A percentile compares a stretch with the other conserved stretches of the same genome.
These are phyloP conservation scores for Globomyces pollinis-pini DNA, from an alignment of 192 early-diverging fungal species.

Conservation along the genomic window DNA sequence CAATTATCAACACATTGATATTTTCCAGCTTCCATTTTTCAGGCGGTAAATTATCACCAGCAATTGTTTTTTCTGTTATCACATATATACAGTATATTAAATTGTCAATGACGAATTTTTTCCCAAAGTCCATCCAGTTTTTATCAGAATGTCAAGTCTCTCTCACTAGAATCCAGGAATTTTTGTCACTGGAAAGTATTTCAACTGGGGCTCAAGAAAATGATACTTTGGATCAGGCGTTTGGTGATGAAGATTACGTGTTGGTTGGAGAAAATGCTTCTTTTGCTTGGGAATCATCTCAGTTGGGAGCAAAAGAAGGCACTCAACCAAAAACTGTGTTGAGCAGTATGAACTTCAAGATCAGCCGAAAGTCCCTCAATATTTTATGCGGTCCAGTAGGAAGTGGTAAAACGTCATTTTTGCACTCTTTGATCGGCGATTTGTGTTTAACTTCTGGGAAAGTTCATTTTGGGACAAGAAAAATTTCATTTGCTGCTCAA, in stretches of 20 bases:
- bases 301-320: not conserved
- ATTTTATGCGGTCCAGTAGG: conserved; percentile 30
- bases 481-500: conserved; percentile 25
- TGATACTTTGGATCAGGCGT: not conserved
- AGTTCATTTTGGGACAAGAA: not conserved
- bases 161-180: conserved; percentile 18
- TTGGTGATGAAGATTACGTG: not conserved
- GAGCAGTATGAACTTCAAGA: conserved; percentile 11
- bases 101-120: conserved; percentile 20
- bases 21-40: conserved; percentile 20
- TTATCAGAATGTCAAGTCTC: conserved; percentile 20
- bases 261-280: conserved; percentile 10
- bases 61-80: conserved; percentile 21
- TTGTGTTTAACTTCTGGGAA: conserved; percentile 10
- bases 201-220: not conserved
- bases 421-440: conserved; percentile 27
- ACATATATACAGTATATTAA: conserved; percentile 10
- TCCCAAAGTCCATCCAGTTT: conserved; percentile 13
- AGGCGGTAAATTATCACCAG: conserved; percentile 27
- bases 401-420: conserved; percentile 19
- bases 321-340: conserved; percentile 10
- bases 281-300: conserved; percentile 18
- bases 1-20: conserved; percentile 9
- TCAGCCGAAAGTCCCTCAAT: conserved; percentile 10
- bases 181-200: conserved; percentile 20